phyloP scores from a whole-genome alignment of 1,284 basidiomycete species.

The Sporisorium exsertum region DNA sequence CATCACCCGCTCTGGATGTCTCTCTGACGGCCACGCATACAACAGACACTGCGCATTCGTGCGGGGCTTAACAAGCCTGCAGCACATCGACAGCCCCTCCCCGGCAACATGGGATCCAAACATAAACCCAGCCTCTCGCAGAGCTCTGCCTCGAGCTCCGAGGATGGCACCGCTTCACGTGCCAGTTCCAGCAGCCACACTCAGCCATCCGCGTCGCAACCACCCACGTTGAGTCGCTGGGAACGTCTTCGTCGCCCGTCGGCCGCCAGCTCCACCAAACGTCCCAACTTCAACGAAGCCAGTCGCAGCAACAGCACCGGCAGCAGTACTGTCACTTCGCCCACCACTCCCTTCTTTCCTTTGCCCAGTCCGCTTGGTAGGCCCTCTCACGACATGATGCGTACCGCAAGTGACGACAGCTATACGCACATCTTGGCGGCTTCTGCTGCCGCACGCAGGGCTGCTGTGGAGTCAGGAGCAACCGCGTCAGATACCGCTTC shows the following conservation, averaged over 20 bases:
- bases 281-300: slow-evolving; percentile 36
- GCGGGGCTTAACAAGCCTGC: slow-evolving; percentile 11
- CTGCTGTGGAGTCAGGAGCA: slow-evolving; percentile 25
- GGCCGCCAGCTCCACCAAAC: slow-evolving; percentile 42
- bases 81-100: not conserved
- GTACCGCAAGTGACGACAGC: slow-evolving; percentile 45
- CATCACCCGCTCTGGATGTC: slow-evolving; percentile 19
- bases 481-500: slow-evolving; percentile 31
- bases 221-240: slow-evolving; percentile 34
- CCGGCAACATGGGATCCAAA: slow-evolving; percentile 33
- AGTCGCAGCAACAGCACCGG: slow-evolving; percentile 31
- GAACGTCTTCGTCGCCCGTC: slow-evolving; percentile 46
- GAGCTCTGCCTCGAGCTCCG: slow-evolving; percentile 43
- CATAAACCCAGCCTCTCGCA: slow-evolving; percentile 41
- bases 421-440: slow-evolving; percentile 48
- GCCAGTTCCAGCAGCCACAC: slow-evolving; percentile 26
- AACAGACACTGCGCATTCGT: slow-evolving; percentile 5
- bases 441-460: slow-evolving; percentile 29
- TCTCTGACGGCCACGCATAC: slow-evolving; percentile 16
- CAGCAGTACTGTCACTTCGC: slow-evolving; percentile 36
- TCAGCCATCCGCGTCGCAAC: slow-evolving; percentile 7
- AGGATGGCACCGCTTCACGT: slow-evolving; percentile 29
- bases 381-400: slow-evolving; percentile 31
- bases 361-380: slow-evolving; percentile 24
- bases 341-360: slow-evolving; percentile 25